Conservation (phyloP, 371 early-diverging fungal genomes). For the Mortierella sp. region DNA sequence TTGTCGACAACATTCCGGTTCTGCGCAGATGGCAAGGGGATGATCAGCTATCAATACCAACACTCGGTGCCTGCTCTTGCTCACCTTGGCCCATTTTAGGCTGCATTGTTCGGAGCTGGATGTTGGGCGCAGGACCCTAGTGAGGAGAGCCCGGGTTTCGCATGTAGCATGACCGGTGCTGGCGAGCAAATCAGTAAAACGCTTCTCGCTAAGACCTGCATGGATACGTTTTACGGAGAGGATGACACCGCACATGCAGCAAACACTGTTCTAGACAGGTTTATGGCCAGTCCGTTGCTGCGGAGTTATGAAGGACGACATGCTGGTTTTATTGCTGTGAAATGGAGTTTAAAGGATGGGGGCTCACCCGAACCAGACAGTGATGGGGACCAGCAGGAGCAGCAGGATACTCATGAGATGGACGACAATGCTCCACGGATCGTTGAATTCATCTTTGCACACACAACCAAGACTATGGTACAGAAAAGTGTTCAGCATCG, state of each 20-base stretch:
- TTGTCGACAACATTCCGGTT: no score
- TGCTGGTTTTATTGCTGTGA: conserved; percentile 62
- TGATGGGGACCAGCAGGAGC: background rate
- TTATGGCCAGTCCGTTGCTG: conserved; percentile 56
- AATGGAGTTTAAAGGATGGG: conserved; percentile 11
- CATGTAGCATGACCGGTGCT: conserved; percentile 79
- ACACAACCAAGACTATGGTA: conserved; percentile 71
- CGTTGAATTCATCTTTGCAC: conserved; percentile 66
- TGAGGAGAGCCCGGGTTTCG: conserved; percentile 54
- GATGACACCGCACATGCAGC: conserved; percentile 14
- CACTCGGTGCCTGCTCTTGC: no score
- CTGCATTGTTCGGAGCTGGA: conserved; percentile 78
- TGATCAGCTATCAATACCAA: no score
- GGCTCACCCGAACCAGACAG: no score
- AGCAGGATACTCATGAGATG: background rate
- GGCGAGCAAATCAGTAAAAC: conserved; percentile 87
- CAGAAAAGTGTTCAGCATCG: conserved; percentile 1
- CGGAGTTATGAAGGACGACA: conserved; percentile 55
- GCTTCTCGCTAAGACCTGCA: conserved; percentile 67
- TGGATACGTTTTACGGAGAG: conserved; percentile 41
- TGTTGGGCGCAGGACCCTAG: conserved; percentile 73
- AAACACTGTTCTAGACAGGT: background rate
- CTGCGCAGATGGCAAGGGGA: no score
- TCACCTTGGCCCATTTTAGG: no score
- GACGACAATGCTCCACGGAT: conserved; percentile 4